Base-by-base conservation (phyloP, 371 early-diverging fungal genomes). In the Rhizopus microsporus region DNA sequence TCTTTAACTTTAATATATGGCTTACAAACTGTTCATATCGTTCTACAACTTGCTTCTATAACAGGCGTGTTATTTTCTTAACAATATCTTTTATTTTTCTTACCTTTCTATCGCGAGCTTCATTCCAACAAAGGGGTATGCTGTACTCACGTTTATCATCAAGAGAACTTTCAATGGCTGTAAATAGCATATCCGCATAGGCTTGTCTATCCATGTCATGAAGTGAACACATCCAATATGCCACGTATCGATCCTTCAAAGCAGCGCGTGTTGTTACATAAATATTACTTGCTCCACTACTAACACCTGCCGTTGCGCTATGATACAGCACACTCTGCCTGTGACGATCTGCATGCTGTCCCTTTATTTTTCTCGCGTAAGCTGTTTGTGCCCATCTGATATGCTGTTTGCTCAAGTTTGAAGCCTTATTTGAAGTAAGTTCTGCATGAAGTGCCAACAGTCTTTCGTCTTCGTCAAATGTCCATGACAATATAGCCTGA, bases 381-480 rank as follows among this genome's bases (percentile, higher is more conserved):
- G 66, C 75, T 31, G 69, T 59, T 15, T 74, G 75, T 0, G 71
- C 71, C 43, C 69, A 67, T 40, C 65, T 66, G 16, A 61, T 62
- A 3, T 68, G 66, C 7, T 67, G 63, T n/a, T 64, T 64, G 23
- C 45, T 45, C 2, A 30, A 4, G 15, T 35, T 34, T 0, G 46
- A 32, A n/a, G 31, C 51, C 15, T 61, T 66, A 13, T 31, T 58
- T 0, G 69, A 55, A 5, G 67, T 70, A 32, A 72, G 67, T 33
- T 71, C 74, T 2, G 80, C 72, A 40, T 77, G 72, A 1, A 80
- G 46, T 8, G 62, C 51, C 0, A 72, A 54, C 32, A 80, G 50
- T n/a, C 70, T 64, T 32, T 82, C 78, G 34, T 85, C 86, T 49
- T 83, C 86, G 40, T 74, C 64, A 39, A 82, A 69, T 6, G 72